Conservation (phyloP, 2,329 filamentous ascomycete genomes). For the Xylariales sp. region DNA sequence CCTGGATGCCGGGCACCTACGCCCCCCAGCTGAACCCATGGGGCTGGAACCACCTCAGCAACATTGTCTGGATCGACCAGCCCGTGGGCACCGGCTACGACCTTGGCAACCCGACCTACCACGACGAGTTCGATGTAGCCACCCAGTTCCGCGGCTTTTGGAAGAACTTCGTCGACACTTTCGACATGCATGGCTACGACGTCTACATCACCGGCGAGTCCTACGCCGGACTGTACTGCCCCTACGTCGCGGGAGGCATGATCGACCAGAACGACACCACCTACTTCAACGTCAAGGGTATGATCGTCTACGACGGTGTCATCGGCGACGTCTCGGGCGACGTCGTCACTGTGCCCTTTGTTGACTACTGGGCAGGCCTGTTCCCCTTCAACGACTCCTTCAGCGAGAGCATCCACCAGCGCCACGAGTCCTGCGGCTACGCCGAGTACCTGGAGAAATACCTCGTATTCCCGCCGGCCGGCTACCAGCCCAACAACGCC, state of each 20-base stretch:
- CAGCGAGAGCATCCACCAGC: background rate
- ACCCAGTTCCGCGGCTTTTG: constrained; percentile 2
- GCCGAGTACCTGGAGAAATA: constrained; percentile 1
- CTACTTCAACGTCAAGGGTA: constrained; percentile 2
- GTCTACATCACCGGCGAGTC: constrained; percentile 1
- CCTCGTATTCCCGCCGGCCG: constrained; percentile 22
- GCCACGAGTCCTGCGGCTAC: background rate
- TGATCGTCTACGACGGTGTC: constrained; percentile 49
- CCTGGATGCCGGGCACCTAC: background rate
- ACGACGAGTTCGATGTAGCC: background rate
- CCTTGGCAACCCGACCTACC: background rate
- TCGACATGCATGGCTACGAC: background rate
- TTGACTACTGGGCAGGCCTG: background rate
- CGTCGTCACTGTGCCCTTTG: background rate
- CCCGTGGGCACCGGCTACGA: background rate
- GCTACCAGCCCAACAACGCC: no score
- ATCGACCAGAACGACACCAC: constrained; percentile 1
- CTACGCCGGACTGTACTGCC: background rate
- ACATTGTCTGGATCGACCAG: constrained; percentile 4
- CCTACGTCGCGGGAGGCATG: background rate
- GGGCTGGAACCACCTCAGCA: constrained; percentile 1
- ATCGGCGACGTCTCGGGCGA: constrained; percentile 55
- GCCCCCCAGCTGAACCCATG: background rate
- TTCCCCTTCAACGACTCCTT: background rate
- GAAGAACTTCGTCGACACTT: constrained; percentile 3